phyloP scores from a whole-genome alignment of 345 rosid species.

The Raphanus raphanistrum region DNA sequence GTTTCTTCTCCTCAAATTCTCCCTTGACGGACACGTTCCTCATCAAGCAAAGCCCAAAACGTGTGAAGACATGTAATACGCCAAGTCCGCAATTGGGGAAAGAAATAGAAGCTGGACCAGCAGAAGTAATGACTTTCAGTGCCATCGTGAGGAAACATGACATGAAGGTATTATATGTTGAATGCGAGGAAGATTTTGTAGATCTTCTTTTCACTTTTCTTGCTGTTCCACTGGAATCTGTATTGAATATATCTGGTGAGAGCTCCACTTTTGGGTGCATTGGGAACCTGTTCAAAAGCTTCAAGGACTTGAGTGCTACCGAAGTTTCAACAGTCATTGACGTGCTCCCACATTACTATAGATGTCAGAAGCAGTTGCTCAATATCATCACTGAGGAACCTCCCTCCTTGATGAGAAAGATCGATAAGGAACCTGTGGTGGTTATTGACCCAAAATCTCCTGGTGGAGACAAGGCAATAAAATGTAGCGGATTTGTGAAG shows the following conservation, averaged over 20 bases:
- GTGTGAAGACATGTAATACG: background rate
- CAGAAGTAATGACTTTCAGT: background rate
- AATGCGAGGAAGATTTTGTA: conserved; percentile 10
- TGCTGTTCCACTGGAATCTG: conserved; percentile 10
- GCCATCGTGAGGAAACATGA: background rate
- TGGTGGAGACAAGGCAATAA: background rate
- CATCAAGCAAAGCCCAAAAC: background rate
- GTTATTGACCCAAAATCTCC: conserved; percentile 6
- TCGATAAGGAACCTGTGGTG: too few species aligned
- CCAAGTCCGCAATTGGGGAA: background rate
- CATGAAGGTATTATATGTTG: background rate
- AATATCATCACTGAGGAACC: background rate
- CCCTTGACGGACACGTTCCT: conserved; percentile 29
- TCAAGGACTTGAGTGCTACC: background rate
- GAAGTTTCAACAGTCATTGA: background rate
- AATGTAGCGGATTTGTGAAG: background rate
- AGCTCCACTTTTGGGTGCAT: conserved; percentile 1
- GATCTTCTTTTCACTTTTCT: conserved; percentile 19
- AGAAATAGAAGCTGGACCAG: background rate
- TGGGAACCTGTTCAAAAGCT: conserved; percentile 8
- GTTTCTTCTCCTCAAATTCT: conserved; percentile 13
- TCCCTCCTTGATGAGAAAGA: too few species aligned
- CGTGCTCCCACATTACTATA: background rate
- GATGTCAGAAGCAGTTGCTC: background rate
- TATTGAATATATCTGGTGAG: background rate